Conservation (phyloP, 2,329 filamentous ascomycete genomes). For the Kalmusia sp. region DNA sequence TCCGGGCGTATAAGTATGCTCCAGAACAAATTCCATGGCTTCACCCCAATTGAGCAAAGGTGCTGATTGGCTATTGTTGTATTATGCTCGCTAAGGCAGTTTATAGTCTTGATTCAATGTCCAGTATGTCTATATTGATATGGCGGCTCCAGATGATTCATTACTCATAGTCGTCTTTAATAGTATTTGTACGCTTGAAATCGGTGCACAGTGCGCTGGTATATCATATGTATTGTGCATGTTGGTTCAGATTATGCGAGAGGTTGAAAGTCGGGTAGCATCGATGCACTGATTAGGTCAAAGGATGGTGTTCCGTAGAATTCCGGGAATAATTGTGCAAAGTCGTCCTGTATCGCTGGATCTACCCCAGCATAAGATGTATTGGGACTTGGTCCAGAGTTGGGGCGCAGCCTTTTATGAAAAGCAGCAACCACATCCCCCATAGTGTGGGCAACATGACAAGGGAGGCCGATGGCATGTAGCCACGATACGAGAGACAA, state of each 20-base stretch:
- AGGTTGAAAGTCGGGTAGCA: conserved; percentile 26
- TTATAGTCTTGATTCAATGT: no score
- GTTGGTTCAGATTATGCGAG: conserved; percentile 3
- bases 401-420: conserved; percentile 46
- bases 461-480: conserved; percentile 50
- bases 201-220: no score
- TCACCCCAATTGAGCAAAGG: conserved; percentile 11
- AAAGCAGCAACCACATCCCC: conserved; percentile 48
- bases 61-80: no score
- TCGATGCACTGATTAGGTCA: conserved; percentile 15
- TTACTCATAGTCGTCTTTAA: no score
- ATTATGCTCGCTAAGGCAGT: no score
- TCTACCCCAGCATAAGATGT: conserved; percentile 23
- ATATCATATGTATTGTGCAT: no score
- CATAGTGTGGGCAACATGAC: conserved; percentile 51
- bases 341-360: conserved; percentile 26
- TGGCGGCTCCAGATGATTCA: no score
- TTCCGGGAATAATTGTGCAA: conserved; percentile 26
- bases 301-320: conserved; percentile 23
- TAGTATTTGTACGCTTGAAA: no score
- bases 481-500: conserved; percentile 49
- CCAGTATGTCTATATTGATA: no score
- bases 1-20: conserved; percentile 54
- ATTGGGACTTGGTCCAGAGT: conserved; percentile 21
- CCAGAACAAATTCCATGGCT: conserved; percentile 51